Base-by-base conservation (phyloP, 202 grass and related monocot species). In the Hordeum pubiflorum region DNA sequence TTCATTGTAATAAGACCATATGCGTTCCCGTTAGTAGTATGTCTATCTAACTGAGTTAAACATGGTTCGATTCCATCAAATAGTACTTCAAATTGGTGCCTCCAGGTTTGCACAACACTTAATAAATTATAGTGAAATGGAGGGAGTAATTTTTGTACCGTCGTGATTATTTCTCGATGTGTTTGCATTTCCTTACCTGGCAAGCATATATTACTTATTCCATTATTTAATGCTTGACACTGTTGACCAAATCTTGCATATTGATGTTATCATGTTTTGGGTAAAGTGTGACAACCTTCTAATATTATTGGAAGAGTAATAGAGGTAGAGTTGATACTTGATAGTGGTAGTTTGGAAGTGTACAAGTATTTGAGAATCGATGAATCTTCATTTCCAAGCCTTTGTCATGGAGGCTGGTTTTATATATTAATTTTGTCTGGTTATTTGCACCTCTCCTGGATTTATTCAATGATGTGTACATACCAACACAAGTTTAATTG, bases 121-220 rank as follows among this genome's bases (percentile, higher is more conserved):
- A 2, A 54, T 54, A 54, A 54, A 54, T 54, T 54, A n/a, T 54
- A 54, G 41, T 50, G 41, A 18, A 72, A 72, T 4, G 14, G 7
- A 4, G 8, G 41, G 23, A 72, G 7, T 46, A 18, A 72, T 10
- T 58, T 80, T 80, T 57, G 55, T 81, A 31, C 39, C 50, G 10
- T 52, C n/a, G 27, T 36, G 20, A 61, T 15, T 58, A 60, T 81
- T 79, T 41, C 29, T 68, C 1, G 9, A 9, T 75, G 34, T 78
- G 6, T 46, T 66, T 73, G 58, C 37, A 66, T 79, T 78, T 63
- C 44, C 44, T 73, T 41, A 15, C 46, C 68, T 66, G 63, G 15
- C 38, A 88, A 80, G 69, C 40, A 80, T 39, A 84, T 86, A 14
- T 1, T 79, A 88, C 14, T 18, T 29, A 14, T 84, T 84, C 6